phyloP scores from a whole-genome alignment of 805 yeast species.

The Isabelozyma gotoi region DNA sequence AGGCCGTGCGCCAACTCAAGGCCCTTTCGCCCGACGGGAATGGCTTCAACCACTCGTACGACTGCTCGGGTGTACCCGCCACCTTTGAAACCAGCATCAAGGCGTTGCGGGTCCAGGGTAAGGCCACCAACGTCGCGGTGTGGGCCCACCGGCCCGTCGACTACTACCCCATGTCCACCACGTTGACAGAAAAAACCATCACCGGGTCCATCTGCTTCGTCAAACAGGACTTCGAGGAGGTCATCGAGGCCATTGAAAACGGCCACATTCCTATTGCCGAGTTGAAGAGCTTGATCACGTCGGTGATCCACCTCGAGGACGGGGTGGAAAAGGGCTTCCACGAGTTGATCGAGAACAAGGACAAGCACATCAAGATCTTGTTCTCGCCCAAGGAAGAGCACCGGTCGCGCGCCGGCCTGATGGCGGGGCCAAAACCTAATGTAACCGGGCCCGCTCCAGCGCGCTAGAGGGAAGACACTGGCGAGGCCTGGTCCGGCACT shows the following conservation, averaged over 20 bases:
- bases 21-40: conserved; percentile 37
- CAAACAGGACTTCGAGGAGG: conserved; percentile 55
- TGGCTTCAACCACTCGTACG: conserved; percentile 52
- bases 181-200: conserved; percentile 52
- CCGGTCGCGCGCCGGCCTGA: too few relatives aligned
- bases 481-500: too few relatives aligned
- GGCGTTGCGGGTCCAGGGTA: conserved; percentile 53
- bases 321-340: conserved; percentile 55
- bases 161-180: conserved; percentile 55
- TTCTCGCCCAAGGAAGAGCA: conserved; percentile 41
- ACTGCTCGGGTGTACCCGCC: conserved; percentile 54
- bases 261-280: conserved; percentile 47
- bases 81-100: conserved; percentile 53
- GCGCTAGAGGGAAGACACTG: too few relatives aligned
- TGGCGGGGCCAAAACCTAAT: too few relatives aligned
- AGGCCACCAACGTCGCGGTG: conserved; percentile 63
- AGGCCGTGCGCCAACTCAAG: conserved; percentile 35
- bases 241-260: conserved; percentile 47
- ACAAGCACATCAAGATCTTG: conserved; percentile 53
- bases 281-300: conserved; percentile 51
- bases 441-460: too few relatives aligned
- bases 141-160: conserved; percentile 55
- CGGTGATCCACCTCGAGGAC: conserved; percentile 47
- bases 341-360: conserved; percentile 53
- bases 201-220: conserved; percentile 66